Percentiles rank a stretch among this genome's conserved stretches.
Evolutionary conservation across 2,329 filamentous ascomycete species (phyloP).

Genomic region (Ophiognomonia clavigignenti-juglandacearum): DNA sequence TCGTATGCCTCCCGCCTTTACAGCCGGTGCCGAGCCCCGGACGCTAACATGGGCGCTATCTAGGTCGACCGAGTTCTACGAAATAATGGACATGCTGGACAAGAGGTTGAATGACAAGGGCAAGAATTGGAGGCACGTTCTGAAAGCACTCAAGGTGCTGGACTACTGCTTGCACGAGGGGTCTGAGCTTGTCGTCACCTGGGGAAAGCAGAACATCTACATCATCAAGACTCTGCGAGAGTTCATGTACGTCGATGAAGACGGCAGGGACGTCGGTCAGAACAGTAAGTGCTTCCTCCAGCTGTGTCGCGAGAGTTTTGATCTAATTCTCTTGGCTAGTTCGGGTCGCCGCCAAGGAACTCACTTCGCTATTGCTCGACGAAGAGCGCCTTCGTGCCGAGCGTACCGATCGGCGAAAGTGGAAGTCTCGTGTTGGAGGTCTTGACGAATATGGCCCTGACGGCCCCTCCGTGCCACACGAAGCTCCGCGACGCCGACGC

Average conservation of each 20-base stretch:
- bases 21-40: background rate
- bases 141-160: constrained; percentile 95
- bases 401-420: constrained; percentile 84
- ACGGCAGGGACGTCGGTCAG: constrained; percentile 90
- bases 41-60: constrained; percentile 4
- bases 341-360: constrained; percentile 90
- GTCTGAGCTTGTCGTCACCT: constrained; percentile 92
- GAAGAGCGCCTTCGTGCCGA: constrained; percentile 89
- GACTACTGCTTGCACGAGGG: constrained; percentile 98
- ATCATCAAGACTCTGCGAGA: constrained; percentile 98
- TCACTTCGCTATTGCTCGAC: constrained; percentile 86
- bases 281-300: constrained; percentile 61
- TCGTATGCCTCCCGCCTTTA: constrained; percentile 57
- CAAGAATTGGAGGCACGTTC: constrained; percentile 98
- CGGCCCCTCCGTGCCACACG: constrained; percentile 39
- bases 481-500: constrained; percentile 42
- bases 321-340: constrained; percentile 47
- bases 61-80: constrained; percentile 95
- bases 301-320: too few species aligned
- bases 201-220: constrained; percentile 96
- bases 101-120: constrained; percentile 98
- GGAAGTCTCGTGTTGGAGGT: constrained; percentile 94
- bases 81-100: constrained; percentile 99
- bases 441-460: constrained; percentile 73
- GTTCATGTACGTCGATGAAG: constrained; percentile 94